Conservation (phyloP, 1,284 basidiomycete species). For the Lentinus polychrous region DNA sequence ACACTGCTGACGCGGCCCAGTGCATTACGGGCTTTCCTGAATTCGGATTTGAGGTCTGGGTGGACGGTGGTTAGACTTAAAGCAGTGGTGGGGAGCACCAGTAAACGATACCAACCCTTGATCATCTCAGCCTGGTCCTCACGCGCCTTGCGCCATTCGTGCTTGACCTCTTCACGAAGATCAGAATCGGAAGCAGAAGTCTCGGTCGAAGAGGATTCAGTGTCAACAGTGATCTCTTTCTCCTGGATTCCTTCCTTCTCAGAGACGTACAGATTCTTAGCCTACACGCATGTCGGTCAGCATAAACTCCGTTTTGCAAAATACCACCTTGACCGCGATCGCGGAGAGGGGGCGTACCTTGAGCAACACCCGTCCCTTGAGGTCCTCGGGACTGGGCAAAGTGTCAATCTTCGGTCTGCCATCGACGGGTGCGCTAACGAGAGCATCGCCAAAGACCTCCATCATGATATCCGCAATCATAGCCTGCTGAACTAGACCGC, state of each 20-base stretch:
- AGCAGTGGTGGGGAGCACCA: neutral
- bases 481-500: constrained; percentile 78
- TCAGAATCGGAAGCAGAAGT: constrained; percentile 38
- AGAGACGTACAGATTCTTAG: constrained; percentile 53
- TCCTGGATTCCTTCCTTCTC: constrained; percentile 34
- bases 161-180: constrained; percentile 22
- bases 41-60: constrained; percentile 26
- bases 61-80: neutral
- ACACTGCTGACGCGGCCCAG: constrained; percentile 30
- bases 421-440: constrained; percentile 59
- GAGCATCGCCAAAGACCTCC: constrained; percentile 70
- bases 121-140: constrained; percentile 23
- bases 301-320: constrained; percentile 6
- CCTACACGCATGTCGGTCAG: constrained; percentile 26
- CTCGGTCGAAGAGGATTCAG: constrained; percentile 40
- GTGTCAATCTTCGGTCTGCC: constrained; percentile 40
- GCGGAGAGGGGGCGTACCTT: constrained; percentile 46
- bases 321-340: neutral
- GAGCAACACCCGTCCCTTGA: constrained; percentile 77
- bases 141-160: constrained; percentile 26
- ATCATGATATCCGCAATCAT: constrained; percentile 75
- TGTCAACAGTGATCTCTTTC: constrained; percentile 31
- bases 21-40: constrained; percentile 31
- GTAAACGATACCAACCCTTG: constrained; percentile 17
- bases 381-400: constrained; percentile 84